Percentiles rank a stretch among this genome's conserved stretches.
These are phyloP conservation scores for Pholiota microspora DNA, from an alignment of 768 basidiomycete genomes.

Conservation along the genomic window DNA sequence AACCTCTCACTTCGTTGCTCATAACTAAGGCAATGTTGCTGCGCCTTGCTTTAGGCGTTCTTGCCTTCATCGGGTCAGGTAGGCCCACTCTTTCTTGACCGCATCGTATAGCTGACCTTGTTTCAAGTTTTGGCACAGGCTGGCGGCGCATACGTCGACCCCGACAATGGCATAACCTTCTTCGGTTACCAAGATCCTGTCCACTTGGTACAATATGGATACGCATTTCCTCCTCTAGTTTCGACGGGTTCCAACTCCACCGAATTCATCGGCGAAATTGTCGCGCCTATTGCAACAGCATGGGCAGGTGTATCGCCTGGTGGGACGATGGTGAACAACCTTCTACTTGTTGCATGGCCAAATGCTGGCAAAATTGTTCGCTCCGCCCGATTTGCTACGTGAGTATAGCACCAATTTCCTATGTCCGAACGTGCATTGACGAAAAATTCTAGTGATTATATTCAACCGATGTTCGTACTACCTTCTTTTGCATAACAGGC, in stretches of 20 bases:
- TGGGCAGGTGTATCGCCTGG: constrained; percentile 57
- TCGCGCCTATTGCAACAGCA: constrained; percentile 50
- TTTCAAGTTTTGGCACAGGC: constrained; percentile 40
- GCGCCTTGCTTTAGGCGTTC: constrained; percentile 30
- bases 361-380: constrained; percentile 51
- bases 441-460: constrained; percentile 40
- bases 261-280: constrained; percentile 65
- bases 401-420: constrained; percentile 21
- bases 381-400: constrained; percentile 55
- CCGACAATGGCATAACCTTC: constrained; percentile 57
- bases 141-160: constrained; percentile 43
- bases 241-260: constrained; percentile 35
- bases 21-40: constrained; percentile 28
- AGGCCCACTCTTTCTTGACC: constrained; percentile 10
- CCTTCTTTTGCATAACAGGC: not conserved
- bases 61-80: constrained; percentile 42
- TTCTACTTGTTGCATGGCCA: constrained; percentile 62
- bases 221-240: constrained; percentile 49
- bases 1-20: constrained; percentile 7
- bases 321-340: constrained; percentile 53
- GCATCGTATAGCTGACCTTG: not conserved
- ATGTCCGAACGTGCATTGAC: not conserved
- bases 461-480: constrained; percentile 43
- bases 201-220: constrained; percentile 44
- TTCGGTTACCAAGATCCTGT: constrained; percentile 41